Evolutionary conservation across 306 rosid species (phyloP), one percentile per base, ranked within the genome.

Genomic region (Citrullus colocynthis): DNA sequence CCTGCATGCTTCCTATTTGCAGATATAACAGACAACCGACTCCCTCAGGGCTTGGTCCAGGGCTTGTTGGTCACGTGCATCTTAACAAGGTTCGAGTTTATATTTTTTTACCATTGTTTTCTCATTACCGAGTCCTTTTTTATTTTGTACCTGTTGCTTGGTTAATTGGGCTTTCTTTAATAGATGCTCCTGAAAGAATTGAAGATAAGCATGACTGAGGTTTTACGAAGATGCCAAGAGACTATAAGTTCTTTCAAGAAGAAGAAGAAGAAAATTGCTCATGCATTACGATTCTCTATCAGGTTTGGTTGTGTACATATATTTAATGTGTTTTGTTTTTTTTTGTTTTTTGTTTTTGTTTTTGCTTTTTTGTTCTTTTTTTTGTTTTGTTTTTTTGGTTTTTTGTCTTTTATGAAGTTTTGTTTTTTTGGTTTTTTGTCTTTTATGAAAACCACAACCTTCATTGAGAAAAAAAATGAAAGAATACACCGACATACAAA

Each of bases 61-160:
- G 98, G 59, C 97, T 95, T 67, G 88, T 90, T 82, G 97, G 97
- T 75, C 98, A 95, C 78, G 59, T 95, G 81, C 93, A 88, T 84
- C 87, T 95, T 21, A 79, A 95, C 42, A 88, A 90, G 96, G 98
- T 95, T 72, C 54, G 81, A 49, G 75, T 5, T 61, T 78, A 13
- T 81, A 80, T 55, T 20, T 80, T 73, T 58, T 36, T 18, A 17
- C 75, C 41, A 59, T 79, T 7, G 7, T 61, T 49, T 15, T 18
- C 81, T 87, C n/a, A 21, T 44, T 34, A 34, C 16, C 0, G 32
- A n/a, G 58, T 51, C 55, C 37, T 16, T 44, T 39, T 7, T 71
- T 78, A 62, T 69, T 66, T 78, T 55, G 15, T 82, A 72, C 48
- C 63, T 82, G 45, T 62, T 20, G 44, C 39, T 58, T 57, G 36